Percentiles rank a stretch among this genome's conserved stretches.
Conservation (phyloP, 2,329 filamentous ascomycete species). For the Ophiocordyceps robertsii region DNA sequence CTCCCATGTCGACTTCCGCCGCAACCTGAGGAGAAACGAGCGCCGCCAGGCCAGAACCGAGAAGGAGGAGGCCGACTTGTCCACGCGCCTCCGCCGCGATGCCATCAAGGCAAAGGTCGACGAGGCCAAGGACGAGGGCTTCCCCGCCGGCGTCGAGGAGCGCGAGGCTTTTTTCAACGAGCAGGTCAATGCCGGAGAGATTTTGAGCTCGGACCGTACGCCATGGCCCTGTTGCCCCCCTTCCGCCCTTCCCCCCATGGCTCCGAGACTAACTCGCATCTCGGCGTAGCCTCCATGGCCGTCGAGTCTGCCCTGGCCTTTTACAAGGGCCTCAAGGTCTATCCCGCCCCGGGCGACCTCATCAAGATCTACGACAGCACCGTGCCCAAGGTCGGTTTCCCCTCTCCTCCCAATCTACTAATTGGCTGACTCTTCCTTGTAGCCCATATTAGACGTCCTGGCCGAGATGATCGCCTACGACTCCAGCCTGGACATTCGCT, state of each 20-base stretch:
- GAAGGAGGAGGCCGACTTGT: constrained; percentile 58
- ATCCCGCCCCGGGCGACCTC: constrained; percentile 82
- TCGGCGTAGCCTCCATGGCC: constrained; percentile 42
- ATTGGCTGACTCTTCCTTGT: constrained; percentile 1
- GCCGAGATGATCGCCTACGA: constrained; percentile 98
- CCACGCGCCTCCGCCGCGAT: constrained; percentile 54
- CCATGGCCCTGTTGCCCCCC: constrained; percentile 6
- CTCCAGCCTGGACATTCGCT: constrained; percentile 51
- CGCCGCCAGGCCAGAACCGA: constrained; percentile 57
- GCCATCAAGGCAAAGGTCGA: constrained; percentile 64
- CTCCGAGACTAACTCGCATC: neutral
- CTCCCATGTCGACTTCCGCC: constrained; percentile 50
- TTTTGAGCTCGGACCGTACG: constrained; percentile 69
- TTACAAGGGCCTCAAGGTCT: constrained; percentile 98
- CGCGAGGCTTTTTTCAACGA: constrained; percentile 95
- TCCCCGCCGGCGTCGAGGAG: constrained; percentile 81
- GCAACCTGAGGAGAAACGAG: constrained; percentile 59
- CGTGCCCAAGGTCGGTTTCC: constrained; percentile 62
- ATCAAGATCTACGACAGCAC: constrained; percentile 98
- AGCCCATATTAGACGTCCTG: constrained; percentile 88
- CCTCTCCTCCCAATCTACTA: neutral
- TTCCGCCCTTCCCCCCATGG: neutral
- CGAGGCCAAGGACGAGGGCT: constrained; percentile 78
- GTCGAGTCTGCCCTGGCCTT: constrained; percentile 87
- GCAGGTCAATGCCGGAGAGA: constrained; percentile 81